Percentiles rank a stretch among this genome's conserved stretches.
phyloP scores from a whole-genome alignment of 208 protist genomes.

The Tetramitus jugosus region DNA sequence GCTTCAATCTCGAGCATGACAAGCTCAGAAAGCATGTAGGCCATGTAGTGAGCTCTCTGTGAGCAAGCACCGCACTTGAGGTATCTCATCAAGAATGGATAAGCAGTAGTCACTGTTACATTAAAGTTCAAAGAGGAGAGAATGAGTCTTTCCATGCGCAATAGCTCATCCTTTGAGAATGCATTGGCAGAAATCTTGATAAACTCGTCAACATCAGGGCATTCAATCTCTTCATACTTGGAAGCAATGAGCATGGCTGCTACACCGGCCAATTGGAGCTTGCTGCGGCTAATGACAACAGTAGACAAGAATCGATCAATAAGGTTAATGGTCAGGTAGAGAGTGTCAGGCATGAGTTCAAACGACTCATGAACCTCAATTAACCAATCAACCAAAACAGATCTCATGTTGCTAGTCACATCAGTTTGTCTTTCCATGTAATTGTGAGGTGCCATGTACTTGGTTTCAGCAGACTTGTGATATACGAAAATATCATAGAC shows the following conservation, averaged over 20 bases:
- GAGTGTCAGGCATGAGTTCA: conserved; percentile 83
- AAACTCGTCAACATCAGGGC: conserved; percentile 80
- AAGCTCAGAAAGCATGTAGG: conserved; percentile 31
- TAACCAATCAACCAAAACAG: conserved; percentile 94
- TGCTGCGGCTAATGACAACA: conserved; percentile 26
- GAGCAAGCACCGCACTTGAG: conserved; percentile 46
- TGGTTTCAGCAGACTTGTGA: not conserved
- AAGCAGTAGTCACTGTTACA: conserved; percentile 69
- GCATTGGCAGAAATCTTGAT: conserved; percentile 84
- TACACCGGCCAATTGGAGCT: conserved; percentile 74
- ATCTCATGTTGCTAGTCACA: conserved; percentile 84
- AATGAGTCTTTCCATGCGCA: conserved; percentile 72
- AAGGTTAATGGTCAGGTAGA: conserved; percentile 89
- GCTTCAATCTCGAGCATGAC: conserved; percentile 56
- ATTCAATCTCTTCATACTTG: conserved; percentile 88
- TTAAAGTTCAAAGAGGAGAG: conserved; percentile 67
- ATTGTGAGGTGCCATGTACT: conserved; percentile 23
- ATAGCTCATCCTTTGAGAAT: conserved; percentile 75
- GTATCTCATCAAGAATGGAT: conserved; percentile 65
- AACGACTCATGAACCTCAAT: conserved; percentile 86
- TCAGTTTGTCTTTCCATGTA: conserved; percentile 65
- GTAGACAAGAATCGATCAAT: conserved; percentile 79
- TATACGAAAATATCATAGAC: not conserved
- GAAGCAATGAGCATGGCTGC: conserved; percentile 67
- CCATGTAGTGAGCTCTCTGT: not conserved